Conservation (phyloP, 1,284 basidiomycete genomes). For the Trichosporon asahii region DNA sequence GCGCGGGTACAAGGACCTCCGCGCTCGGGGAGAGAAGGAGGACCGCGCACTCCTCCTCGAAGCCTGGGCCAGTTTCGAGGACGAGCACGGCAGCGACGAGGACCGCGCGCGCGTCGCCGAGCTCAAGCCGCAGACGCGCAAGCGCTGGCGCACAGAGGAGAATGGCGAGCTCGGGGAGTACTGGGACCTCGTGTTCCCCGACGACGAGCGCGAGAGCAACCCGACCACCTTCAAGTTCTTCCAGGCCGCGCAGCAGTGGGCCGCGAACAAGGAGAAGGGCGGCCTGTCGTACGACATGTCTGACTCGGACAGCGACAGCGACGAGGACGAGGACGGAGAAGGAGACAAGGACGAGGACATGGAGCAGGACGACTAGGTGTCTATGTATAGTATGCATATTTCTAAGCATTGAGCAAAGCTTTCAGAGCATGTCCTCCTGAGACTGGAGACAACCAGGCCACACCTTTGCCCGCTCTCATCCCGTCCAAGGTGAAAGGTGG, state of each 20-base stretch:
- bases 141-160: constrained; percentile 75
- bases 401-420: background rate
- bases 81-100: constrained; percentile 66
- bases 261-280: constrained; percentile 39
- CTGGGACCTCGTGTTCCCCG: constrained; percentile 90
- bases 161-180: constrained; percentile 81
- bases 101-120: constrained; percentile 73
- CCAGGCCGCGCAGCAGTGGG: constrained; percentile 88
- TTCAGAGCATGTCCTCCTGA: too few species aligned
- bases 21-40: constrained; percentile 73
- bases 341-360: constrained; percentile 24
- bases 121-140: constrained; percentile 87
- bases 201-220: constrained; percentile 88
- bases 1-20: constrained; percentile 80
- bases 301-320: constrained; percentile 39
- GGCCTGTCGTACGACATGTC: constrained; percentile 45
- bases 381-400: constrained; percentile 14
- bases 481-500: too few species aligned
- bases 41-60: constrained; percentile 87
- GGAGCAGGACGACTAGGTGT: constrained; percentile 22
- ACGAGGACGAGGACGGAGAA: constrained; percentile 30
- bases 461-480: too few species aligned
- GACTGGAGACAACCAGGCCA: too few species aligned
- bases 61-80: constrained; percentile 90
- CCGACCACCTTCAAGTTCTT: constrained; percentile 90